Base-by-base conservation (phyloP, 2,329 filamentous ascomycete species). In the Pestalotiopsis fici region DNA sequence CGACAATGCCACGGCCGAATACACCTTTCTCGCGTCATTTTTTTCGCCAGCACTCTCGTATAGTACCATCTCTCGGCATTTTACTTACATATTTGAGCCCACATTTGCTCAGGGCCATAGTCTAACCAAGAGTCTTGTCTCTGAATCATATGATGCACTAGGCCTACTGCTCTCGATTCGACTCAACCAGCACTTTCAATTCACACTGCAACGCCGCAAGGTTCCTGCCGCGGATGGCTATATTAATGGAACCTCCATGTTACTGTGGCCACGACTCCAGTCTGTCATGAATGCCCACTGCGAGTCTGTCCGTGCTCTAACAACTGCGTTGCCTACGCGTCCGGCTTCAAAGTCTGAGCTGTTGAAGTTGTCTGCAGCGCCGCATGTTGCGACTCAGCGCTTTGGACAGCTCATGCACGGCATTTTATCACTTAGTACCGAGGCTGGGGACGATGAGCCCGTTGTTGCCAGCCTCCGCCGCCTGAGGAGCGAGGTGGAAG, bases 211-310 rank as follows among this genome's bases (percentile, higher is more conserved):
- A 79, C 88, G 95, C 12, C 90, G 95, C 65, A 95, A 97, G 76
- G 90, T 98, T 1, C 96, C 96, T 0, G 91, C 94, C 4, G 90
- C 93, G 2, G 96, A 99, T 76, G 87, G 89, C 50, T 99, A 99
- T 77, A 91, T 98, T 77, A 99, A 99, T 78, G 95, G 90, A 59
- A 97, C 94, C 4, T 95, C 92, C 75, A 99, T 99, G 94, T 88
- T 96, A 2, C 88, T 99, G 5, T 99, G 96, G 96, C 96, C 96
- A 7, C 91, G 95, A 28, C 93, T 99, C 74, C 97, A 99, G 79
- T 88, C 93, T 66, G 90, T 97, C 73, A 97, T 99, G 90, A 95
- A 97, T 77, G 87, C 91, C 66, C 96, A 99, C 77, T 94, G 93
- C 81, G 94, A 97, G 65, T 97, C 93, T 0, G 86, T 99, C 43